These are phyloP conservation scores for Pestalotiopsis sp. DNA, from an alignment of 2,329 filamentous ascomycete genomes.

Conservation along the genomic window DNA sequence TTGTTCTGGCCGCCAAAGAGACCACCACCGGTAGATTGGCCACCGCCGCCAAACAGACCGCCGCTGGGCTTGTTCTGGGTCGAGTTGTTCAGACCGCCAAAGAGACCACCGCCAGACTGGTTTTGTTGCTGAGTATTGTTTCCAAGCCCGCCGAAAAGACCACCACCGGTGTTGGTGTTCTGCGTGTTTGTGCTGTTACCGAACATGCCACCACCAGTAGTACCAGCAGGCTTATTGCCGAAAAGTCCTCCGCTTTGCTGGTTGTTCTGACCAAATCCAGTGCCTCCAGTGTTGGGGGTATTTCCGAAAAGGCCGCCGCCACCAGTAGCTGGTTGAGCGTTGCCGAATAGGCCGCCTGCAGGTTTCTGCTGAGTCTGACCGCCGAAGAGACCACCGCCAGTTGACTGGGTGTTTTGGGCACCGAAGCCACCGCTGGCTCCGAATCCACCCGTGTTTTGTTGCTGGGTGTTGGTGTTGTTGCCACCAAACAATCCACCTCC, in stretches of 20 bases:
- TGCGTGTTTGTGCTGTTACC: slow-evolving; percentile 41
- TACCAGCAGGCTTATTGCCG: slow-evolving; percentile 38
- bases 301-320: slow-evolving; percentile 48
- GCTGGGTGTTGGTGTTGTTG: slow-evolving; percentile 31
- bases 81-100: slow-evolving; percentile 50
- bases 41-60: slow-evolving; percentile 51
- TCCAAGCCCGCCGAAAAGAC: slow-evolving; percentile 54
- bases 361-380: slow-evolving; percentile 35
- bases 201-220: slow-evolving; percentile 43
- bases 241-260: slow-evolving; percentile 48
- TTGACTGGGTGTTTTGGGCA: slow-evolving; percentile 39
- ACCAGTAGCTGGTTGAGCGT: slow-evolving; percentile 27
- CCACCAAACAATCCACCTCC: slow-evolving; percentile 40
- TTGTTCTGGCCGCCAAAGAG: slow-evolving; percentile 57
- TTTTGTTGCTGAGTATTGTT: slow-evolving; percentile 39
- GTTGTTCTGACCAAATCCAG: slow-evolving; percentile 30
- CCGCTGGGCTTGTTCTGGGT: slow-evolving; percentile 52
- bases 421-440: slow-evolving; percentile 38
- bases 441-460: slow-evolving; percentile 34
- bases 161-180: slow-evolving; percentile 40
- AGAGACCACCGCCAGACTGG: slow-evolving; percentile 44
- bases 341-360: slow-evolving; percentile 42
- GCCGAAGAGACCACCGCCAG: slow-evolving; percentile 38
- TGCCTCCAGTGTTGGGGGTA: slow-evolving; percentile 26
- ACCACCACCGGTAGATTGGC: slow-evolving; percentile 47